Conservation (phyloP, 2,329 filamentous ascomycete genomes). For the Canariomyces notabilis region DNA sequence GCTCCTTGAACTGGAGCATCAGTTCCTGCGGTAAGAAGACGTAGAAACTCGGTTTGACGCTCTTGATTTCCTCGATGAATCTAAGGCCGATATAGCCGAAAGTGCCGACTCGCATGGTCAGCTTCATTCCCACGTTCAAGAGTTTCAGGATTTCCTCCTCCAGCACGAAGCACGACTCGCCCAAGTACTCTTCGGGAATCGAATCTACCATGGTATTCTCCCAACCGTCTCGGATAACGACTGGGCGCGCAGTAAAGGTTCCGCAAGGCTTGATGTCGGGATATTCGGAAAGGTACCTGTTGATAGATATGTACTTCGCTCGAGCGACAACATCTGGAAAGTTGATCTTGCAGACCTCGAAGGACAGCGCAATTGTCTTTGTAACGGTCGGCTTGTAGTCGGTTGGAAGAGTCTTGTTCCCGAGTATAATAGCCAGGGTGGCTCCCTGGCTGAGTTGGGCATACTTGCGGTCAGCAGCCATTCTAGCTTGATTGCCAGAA, state of each 20-base stretch:
- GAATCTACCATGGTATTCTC: conserved; percentile 33
- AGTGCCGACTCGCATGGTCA: conserved; percentile 47
- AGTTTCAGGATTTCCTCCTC: conserved; percentile 40
- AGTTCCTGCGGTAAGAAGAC: conserved; percentile 62
- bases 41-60: conserved; percentile 58
- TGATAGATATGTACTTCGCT: conserved; percentile 41
- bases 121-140: conserved; percentile 58
- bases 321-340: conserved; percentile 38
- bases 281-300: conserved; percentile 24
- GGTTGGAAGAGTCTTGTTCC: conserved; percentile 21
- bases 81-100: conserved; percentile 54
- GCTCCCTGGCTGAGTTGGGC: conserved; percentile 41
- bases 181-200: conserved; percentile 31
- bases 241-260: conserved; percentile 38
- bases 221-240: conserved; percentile 45
- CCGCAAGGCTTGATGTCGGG: conserved; percentile 40
- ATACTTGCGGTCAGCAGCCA: conserved; percentile 37
- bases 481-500: conserved; percentile 20
- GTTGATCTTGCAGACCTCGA: conserved; percentile 55
- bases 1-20: conserved; percentile 62
- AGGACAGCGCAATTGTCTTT: conserved; percentile 44
- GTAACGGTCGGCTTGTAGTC: conserved; percentile 36
- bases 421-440: conserved; percentile 37
- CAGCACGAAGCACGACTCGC: conserved; percentile 45
- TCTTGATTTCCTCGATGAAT: conserved; percentile 57